phyloP scores from a whole-genome alignment of 495 filamentous ascomycete species.

The Baudoinia panamericana region DNA sequence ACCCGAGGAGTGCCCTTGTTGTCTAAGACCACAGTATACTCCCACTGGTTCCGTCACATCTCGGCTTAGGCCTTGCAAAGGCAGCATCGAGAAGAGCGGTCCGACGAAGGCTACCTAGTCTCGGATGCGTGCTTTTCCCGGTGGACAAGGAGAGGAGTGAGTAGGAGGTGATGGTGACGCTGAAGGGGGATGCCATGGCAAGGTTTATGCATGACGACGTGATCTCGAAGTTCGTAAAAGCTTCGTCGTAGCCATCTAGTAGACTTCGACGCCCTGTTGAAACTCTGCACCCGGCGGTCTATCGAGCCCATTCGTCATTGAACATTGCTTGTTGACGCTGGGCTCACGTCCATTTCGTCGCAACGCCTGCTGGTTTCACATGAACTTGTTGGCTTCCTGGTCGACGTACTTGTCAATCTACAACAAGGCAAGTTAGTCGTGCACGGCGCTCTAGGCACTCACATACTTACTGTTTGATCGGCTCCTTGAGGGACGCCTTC shows the following conservation, averaged over 20 bases:
- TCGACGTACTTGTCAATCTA: neutral
- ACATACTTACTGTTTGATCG: neutral
- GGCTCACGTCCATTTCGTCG: too few relatives aligned
- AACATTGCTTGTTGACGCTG: too few relatives aligned
- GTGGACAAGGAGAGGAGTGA: neutral
- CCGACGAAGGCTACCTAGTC: neutral
- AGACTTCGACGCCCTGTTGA: too few relatives aligned
- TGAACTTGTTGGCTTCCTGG: conserved; percentile 6
- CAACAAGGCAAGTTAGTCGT: neutral
- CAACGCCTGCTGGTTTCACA: too few relatives aligned
- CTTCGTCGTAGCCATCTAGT: too few relatives aligned
- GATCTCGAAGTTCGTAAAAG: conserved; percentile 4
- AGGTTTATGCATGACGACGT: neutral
- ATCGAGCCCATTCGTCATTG: too few relatives aligned
- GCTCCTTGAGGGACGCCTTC: conserved; percentile 6
- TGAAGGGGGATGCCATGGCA: conserved; percentile 2
- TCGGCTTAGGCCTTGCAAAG: conserved; percentile 3
- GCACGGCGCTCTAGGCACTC: neutral
- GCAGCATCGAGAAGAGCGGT: conserved; percentile 4
- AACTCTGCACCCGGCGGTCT: too few relatives aligned
- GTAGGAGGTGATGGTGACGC: conserved; percentile 12
- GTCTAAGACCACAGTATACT: too few relatives aligned
- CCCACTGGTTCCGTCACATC: too few relatives aligned
- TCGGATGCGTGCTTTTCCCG: conserved; percentile 7
- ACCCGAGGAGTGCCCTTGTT: too few relatives aligned